Evolutionary conservation across 805 yeast species (phyloP).

Genomic region (Aciculoconidium aculeatum): DNA sequence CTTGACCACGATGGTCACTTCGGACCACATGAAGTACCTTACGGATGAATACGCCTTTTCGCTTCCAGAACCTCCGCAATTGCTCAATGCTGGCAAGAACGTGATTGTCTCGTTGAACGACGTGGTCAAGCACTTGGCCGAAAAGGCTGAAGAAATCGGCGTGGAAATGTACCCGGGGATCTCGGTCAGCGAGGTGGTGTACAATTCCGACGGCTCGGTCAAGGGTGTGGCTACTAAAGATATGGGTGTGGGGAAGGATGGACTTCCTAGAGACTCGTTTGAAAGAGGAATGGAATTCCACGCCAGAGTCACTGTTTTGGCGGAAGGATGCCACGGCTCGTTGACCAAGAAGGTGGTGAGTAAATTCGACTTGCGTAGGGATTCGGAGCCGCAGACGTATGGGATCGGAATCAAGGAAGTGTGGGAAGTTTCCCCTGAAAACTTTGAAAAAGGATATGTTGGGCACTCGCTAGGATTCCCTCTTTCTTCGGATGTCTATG

Average conservation of each 20-base stretch:
- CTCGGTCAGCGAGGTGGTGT: slow-evolving; percentile 74
- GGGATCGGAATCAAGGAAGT: slow-evolving; percentile 96
- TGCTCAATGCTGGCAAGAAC: slow-evolving; percentile 75
- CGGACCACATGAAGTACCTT: slow-evolving; percentile 68
- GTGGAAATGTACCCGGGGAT: slow-evolving; percentile 92
- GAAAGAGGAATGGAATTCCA: slow-evolving; percentile 97
- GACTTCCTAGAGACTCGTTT: slow-evolving; percentile 74
- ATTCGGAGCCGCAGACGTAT: slow-evolving; percentile 75
- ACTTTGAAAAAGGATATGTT: slow-evolving; percentile 74
- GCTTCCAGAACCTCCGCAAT: slow-evolving; percentile 90
- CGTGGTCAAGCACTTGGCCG: slow-evolving; percentile 77
- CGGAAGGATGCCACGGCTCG: slow-evolving; percentile 99
- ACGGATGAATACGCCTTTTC: slow-evolving; percentile 57
- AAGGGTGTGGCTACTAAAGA: slow-evolving; percentile 93
- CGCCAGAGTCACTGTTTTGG: slow-evolving; percentile 81
- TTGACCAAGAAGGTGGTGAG: slow-evolving; percentile 70
- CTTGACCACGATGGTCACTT: slow-evolving; percentile 64
- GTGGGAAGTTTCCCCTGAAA: slow-evolving; percentile 87
- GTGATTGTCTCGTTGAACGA: slow-evolving; percentile 79
- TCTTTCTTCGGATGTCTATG: slow-evolving; percentile 64
- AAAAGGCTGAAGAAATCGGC: slow-evolving; percentile 87
- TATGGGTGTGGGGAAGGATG: slow-evolving; percentile 74
- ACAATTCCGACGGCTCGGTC: slow-evolving; percentile 51
- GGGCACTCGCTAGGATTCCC: slow-evolving; percentile 92
- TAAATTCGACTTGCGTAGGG: slow-evolving; percentile 61